A percentile compares a stretch with the other conserved stretches of the same genome.
Conservation (phyloP, 192 early-diverging fungal genomes). For the Coemansia brasiliensis region DNA sequence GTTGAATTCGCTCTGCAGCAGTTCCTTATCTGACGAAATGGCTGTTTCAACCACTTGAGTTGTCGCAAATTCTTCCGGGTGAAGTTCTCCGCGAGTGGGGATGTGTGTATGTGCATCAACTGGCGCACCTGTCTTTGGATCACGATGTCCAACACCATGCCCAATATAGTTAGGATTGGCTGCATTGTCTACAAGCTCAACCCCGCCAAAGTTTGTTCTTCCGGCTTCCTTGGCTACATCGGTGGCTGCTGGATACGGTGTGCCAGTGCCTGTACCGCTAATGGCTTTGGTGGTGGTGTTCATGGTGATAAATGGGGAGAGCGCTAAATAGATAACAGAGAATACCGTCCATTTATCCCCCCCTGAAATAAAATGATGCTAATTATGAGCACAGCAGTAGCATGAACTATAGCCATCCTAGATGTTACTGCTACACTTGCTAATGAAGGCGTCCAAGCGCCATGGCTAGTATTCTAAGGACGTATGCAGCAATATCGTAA, state of each 20-base stretch:
- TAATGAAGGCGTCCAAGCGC: too few relatives aligned
- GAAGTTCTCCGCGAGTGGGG: conserved; percentile 38
- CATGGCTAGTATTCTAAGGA: too few relatives aligned
- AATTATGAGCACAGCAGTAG: too few relatives aligned
- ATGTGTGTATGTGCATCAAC: conserved; percentile 37
- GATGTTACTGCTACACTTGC: too few relatives aligned
- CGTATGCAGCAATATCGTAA: too few relatives aligned
- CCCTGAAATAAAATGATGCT: too few relatives aligned
- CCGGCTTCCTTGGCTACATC: conserved; percentile 53
- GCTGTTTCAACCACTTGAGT: not conserved
- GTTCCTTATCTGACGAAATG: conserved; percentile 8
- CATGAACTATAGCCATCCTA: too few relatives aligned
- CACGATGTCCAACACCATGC: conserved; percentile 50
- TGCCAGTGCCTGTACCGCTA: conserved; percentile 46
- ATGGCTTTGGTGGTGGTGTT: not conserved
- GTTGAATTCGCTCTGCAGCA: conserved; percentile 33
- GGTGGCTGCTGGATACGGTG: conserved; percentile 47
- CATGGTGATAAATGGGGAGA: too few relatives aligned
- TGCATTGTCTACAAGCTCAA: conserved; percentile 39
- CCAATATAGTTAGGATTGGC: conserved; percentile 41
- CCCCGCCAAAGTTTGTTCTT: conserved; percentile 32
- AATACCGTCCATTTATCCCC: too few relatives aligned
- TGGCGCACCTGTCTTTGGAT: conserved; percentile 44
- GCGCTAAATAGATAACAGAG: too few relatives aligned
- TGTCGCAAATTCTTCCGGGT: conserved; percentile 34